Base-by-base conservation (phyloP, 2,329 filamentous ascomycete genomes). In the Corynespora cassiicola region DNA sequence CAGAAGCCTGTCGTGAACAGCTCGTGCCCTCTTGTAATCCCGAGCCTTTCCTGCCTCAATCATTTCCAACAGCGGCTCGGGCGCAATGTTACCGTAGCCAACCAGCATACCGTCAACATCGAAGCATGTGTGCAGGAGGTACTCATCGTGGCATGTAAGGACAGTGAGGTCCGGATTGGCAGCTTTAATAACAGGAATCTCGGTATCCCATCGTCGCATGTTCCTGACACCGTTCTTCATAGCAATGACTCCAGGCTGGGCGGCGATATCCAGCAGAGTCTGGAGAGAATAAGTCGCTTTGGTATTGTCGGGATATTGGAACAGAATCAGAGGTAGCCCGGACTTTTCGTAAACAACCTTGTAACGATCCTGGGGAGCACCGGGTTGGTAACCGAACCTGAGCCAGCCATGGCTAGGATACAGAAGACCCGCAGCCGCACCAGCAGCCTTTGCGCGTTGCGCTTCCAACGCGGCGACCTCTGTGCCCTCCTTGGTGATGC, bases 201-300 rank as follows among this genome's bases (percentile, higher is more conserved):
- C 77, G 0, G 74, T 76, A 34, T 79, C 76, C 77, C 77, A 79
- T 12, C 77, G 72, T n/a, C 74, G 70, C 76, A 79, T 79, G 57
- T 79, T 78, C 36, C 77, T 72, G 7, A 79, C 77, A 14, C 77
- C 77, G 45, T 79, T 79, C 69, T 79, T 79, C 75, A 79, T 79
- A 11, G 76, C 76, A 29, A 79, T 76, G 5, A 77, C 75, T 18
- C 76, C 76, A 2, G 76, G 77, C 21, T 69, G 74, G 6, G 75
- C 76, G 2, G 75, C 66, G 36, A 79, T 78, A 33, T 79, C 76
- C 2, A 80, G 70, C 47, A 79, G 70, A 0, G 76, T 79, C 45
- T 78, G 68, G 15, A 79, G 64, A 45, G 59, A 75, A 54, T 79
- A 79, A 1, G 71, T 77, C 3, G 75, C 75, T 56, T 79, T 78